phyloP scores from a whole-genome alignment of 768 basidiomycete genomes.

The Phylloporus arenicola region DNA sequence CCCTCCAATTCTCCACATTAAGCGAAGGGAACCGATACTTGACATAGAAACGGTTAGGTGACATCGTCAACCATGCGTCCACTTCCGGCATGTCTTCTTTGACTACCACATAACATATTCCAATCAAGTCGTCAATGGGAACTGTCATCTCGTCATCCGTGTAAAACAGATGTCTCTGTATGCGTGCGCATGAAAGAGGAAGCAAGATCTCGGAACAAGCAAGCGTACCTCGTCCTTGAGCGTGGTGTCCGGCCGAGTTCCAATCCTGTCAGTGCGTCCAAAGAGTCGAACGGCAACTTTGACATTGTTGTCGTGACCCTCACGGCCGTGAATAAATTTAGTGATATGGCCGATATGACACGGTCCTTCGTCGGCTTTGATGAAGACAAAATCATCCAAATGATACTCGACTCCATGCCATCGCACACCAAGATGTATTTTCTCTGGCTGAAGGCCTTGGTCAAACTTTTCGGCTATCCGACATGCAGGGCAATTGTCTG shows the following conservation, averaged over 20 bases:
- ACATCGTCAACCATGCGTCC: slow-evolving; percentile 45
- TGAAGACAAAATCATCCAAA: slow-evolving; percentile 53
- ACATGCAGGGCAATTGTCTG: slow-evolving; percentile 54
- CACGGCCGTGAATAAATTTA: slow-evolving; percentile 23
- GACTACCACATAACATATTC: slow-evolving; percentile 45
- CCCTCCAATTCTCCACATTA: slow-evolving; percentile 34
- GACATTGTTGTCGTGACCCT: slow-evolving; percentile 5
- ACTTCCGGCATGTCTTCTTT: slow-evolving; percentile 29
- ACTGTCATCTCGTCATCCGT: slow-evolving; percentile 41
- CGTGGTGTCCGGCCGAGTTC: slow-evolving; percentile 33
- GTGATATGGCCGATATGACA: slow-evolving; percentile 54
- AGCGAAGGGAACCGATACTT: slow-evolving; percentile 46
- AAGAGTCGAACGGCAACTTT: slow-evolving; percentile 39
- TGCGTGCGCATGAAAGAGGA: background rate
- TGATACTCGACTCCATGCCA: slow-evolving; percentile 52
- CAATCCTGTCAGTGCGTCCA: slow-evolving; percentile 42
- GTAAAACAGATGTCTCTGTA: slow-evolving; percentile 56
- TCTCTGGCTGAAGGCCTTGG: slow-evolving; percentile 25
- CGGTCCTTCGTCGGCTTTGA: slow-evolving; percentile 43
- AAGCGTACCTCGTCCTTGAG: slow-evolving; percentile 53
- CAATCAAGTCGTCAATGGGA: slow-evolving; percentile 39
- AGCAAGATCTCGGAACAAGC: background rate
- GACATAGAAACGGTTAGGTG: slow-evolving; percentile 55
- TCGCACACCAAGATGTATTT: slow-evolving; percentile 39
- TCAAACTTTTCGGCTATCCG: slow-evolving; percentile 29